phyloP scores from a whole-genome alignment of 345 rosid species.

The Brassica juncea region DNA sequence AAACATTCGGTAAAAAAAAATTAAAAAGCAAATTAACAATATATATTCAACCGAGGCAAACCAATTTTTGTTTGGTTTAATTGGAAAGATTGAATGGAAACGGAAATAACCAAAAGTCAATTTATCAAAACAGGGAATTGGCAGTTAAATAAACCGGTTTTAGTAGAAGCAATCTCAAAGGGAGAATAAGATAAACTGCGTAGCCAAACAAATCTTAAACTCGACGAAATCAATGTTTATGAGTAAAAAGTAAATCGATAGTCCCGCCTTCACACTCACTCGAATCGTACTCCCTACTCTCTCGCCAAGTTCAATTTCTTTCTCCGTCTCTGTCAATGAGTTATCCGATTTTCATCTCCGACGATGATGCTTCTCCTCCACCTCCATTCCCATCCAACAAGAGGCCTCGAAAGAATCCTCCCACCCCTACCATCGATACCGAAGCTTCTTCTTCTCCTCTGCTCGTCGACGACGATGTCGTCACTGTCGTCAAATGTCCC shows the following conservation, averaged over 20 bases:
- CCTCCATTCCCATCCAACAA: constrained; percentile 25
- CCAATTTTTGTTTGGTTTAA: neutral
- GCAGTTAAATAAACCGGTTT: neutral
- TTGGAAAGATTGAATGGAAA: neutral
- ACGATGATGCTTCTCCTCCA: constrained; percentile 13
- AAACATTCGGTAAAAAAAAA: too few relatives aligned
- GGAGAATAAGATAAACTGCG: neutral
- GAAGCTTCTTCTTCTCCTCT: constrained; percentile 36
- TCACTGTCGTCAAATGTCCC: constrained; percentile 43
- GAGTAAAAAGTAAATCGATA: neutral
- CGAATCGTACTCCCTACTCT: neutral
- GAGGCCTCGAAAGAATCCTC: neutral
- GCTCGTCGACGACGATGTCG: constrained; percentile 51
- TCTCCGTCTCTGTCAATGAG: constrained; percentile 4
- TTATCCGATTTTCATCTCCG: constrained; percentile 29
- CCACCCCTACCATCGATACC: neutral
- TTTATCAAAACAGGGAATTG: neutral
- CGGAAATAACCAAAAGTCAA: neutral
- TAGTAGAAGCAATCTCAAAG: neutral
- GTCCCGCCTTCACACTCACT: constrained; percentile 18
- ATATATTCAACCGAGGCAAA: neutral
- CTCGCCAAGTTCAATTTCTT: neutral
- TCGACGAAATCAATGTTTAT: neutral
- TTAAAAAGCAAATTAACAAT: too few relatives aligned
- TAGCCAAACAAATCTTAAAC: constrained; percentile 6